These are phyloP conservation scores for Byssothecium circinans DNA, from an alignment of 2,329 filamentous ascomycete species.

Conservation along the genomic window DNA sequence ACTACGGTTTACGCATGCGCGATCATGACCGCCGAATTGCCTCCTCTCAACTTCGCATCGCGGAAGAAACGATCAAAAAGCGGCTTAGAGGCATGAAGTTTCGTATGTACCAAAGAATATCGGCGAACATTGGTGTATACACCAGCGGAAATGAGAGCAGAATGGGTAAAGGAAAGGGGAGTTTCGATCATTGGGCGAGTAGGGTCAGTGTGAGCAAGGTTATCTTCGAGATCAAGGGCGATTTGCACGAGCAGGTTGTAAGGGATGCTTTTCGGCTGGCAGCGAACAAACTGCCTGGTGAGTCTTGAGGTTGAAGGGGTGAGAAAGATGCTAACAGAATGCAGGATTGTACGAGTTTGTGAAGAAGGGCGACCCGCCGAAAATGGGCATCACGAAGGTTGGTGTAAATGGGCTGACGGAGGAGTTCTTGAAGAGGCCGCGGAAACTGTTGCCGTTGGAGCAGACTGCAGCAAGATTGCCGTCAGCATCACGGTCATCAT, in stretches of 20 bases:
- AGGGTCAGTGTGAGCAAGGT: conserved; percentile 89
- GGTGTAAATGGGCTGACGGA: conserved; percentile 72
- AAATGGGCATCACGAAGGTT: conserved; percentile 92
- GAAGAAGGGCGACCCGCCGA: conserved; percentile 82
- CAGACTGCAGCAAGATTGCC: conserved; percentile 68
- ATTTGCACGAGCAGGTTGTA: conserved; percentile 91
- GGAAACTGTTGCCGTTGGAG: conserved; percentile 63
- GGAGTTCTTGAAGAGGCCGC: conserved; percentile 79
- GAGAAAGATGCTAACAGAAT: conserved; percentile 15
- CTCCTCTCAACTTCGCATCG: conserved; percentile 82
- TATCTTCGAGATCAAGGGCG: conserved; percentile 87
- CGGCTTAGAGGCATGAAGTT: conserved; percentile 89
- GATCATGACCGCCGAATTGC: conserved; percentile 92
- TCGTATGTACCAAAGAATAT: conserved; percentile 85
- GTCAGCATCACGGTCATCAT: neutral
- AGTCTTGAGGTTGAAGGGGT: conserved; percentile 28
- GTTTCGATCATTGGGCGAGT: conserved; percentile 94
- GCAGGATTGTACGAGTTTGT: conserved; percentile 87
- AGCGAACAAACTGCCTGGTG: conserved; percentile 91
- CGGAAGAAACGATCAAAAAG: conserved; percentile 89
- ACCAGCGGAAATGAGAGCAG: conserved; percentile 93
- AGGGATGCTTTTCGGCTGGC: conserved; percentile 92
- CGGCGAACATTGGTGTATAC: conserved; percentile 93
- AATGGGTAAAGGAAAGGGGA: conserved; percentile 99
- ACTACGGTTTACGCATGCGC: conserved; percentile 90